Evolutionary conservation across 306 rosid genomes (phyloP).

Genomic region (Delonix regia): DNA sequence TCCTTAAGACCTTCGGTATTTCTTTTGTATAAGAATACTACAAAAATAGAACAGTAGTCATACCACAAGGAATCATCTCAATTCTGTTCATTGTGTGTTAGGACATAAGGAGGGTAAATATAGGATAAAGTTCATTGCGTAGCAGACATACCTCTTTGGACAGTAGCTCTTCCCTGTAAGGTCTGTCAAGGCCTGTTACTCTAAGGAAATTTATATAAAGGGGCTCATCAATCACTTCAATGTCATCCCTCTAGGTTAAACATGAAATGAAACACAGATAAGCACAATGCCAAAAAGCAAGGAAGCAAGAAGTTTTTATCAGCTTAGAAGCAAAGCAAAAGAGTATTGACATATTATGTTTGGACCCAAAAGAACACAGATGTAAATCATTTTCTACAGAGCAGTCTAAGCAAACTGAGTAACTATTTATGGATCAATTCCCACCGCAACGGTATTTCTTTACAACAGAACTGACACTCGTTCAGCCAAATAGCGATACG

Average conservation of each 20-base stretch:
- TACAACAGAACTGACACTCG: not conserved
- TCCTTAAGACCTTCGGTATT: not conserved
- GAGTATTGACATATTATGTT: not conserved
- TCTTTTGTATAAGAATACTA: not conserved
- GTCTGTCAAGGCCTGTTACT: slow-evolving; percentile 69
- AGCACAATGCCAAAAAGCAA: not conserved
- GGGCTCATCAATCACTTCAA: slow-evolving; percentile 82
- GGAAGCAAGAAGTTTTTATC: not conserved
- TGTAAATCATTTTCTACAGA: not conserved
- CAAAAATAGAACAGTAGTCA: not conserved
- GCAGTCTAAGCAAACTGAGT: not conserved
- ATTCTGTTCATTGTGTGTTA: not conserved
- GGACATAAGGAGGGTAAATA: not conserved
- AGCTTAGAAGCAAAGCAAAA: slow-evolving; percentile 5
- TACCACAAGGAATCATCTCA: slow-evolving; percentile 5
- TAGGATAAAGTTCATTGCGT: not conserved
- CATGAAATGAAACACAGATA: slow-evolving; percentile 19
- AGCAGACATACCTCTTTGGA: slow-evolving; percentile 59
- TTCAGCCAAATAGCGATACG: not conserved
- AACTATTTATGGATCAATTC: not conserved
- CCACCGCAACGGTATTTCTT: not conserved
- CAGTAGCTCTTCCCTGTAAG: slow-evolving; percentile 68
- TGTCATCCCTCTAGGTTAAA: slow-evolving; percentile 65
- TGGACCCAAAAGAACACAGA: not conserved
- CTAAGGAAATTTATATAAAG: slow-evolving; percentile 74